Percentiles rank a stretch among this genome's conserved stretches.
Conservation (phyloP, 441 rosid species). For the Gossypium aridum region DNA sequence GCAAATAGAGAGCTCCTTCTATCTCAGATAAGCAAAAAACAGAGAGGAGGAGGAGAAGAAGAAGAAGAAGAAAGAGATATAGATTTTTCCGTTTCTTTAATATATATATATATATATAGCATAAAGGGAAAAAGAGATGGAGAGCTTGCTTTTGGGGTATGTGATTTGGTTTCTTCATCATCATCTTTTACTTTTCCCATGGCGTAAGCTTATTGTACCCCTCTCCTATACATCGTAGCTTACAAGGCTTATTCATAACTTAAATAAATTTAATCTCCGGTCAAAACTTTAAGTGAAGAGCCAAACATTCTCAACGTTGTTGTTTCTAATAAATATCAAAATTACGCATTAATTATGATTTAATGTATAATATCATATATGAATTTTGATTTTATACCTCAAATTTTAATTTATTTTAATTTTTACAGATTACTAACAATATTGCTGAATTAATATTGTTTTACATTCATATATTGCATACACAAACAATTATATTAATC, state of each 20-base stretch:
- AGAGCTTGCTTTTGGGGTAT: not conserved
- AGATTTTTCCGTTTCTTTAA: not conserved
- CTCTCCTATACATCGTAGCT: constrained; percentile 9
- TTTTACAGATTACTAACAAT: no score
- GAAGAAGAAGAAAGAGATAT: not conserved
- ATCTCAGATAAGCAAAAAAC: not conserved
- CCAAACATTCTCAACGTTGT: no score
- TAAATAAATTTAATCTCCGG: not conserved
- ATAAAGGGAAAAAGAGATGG: not conserved
- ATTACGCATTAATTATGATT: no score
- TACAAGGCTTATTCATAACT: not conserved
- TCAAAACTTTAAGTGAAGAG: no score
- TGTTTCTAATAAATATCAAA: no score
- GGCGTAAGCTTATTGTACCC: constrained; percentile 35
- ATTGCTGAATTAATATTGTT: no score
- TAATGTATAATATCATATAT: no score
- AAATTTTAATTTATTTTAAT: no score
- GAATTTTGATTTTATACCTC: no score
- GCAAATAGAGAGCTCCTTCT: not conserved
- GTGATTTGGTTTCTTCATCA: not conserved
- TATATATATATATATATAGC: not conserved
- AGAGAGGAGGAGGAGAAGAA: not conserved
- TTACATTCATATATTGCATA: no score
- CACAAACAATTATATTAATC: no score
- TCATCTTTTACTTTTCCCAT: constrained; percentile 17